Evolutionary conservation across 495 filamentous ascomycete species (phyloP), one percentile per base, ranked within the genome.

Genomic region (Penicillium simplicissimum): DNA sequence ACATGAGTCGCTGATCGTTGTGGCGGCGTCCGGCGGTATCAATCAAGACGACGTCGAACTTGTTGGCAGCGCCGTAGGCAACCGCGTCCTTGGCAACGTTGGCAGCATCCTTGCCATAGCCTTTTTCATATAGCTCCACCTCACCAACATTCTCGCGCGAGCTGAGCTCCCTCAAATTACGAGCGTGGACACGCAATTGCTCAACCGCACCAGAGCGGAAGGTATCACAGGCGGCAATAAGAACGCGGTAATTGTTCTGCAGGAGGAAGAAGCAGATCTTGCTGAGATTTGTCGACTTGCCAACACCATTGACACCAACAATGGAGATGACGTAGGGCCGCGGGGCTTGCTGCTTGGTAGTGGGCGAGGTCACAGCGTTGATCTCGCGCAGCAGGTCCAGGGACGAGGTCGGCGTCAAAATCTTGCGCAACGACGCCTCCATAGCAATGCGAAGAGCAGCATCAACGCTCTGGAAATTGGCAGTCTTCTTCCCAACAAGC

Each of bases 181-280:
- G 85, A 17, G 91, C 94, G 65, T 98, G 95, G 33, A 97, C 95
- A 57, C 92, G 91, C 21, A 98, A 82, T 73, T 98, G 95, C 78
- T 98, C 95, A 51, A 98, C 95, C 21, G 95, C 95, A 49, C 95
- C 95, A 14, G 93, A 97, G 61, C 95, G 90, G 84, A 98, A 98
- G 10, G 95, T 98, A 74, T 98, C 95, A 66, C 90, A 96, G 14
- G 96, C 95, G 1, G 91, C 95, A 68, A 98, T 90, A 52, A 98
- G 83, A n/a, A 98, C 91, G 63, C 89, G 88, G 78, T 94, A 96
- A 70, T 93, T 90, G 78, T 98, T 98, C 73, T 98, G 96, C 23
- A 98, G 81, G 11, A 98, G 83, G 79, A 98, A 97, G 78, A 93
- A 98, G 72, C 91, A 94, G 61, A 98, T 95, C 76, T 98, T 98